Conservation (phyloP, 495 filamentous ascomycete genomes). For the Penicillium coprophilum region DNA sequence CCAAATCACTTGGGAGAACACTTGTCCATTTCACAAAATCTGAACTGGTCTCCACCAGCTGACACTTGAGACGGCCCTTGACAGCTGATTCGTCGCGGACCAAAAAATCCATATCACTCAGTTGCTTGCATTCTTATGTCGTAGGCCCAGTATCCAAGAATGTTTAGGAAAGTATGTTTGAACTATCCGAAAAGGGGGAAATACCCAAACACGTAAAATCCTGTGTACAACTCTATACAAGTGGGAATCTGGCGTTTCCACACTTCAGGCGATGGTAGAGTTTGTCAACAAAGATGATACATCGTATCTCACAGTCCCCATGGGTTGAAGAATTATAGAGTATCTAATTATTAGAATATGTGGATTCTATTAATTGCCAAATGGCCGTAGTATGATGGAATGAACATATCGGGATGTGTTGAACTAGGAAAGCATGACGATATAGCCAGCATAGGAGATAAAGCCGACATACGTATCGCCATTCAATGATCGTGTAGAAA, state of each 20-base stretch:
- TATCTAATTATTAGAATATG: background rate
- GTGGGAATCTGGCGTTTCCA: too few species aligned
- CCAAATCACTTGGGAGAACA: background rate
- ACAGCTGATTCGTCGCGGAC: slow-evolving; percentile 6
- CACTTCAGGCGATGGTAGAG: too few species aligned
- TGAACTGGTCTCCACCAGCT: slow-evolving; percentile 5
- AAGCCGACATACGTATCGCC: background rate
- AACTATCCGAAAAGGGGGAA: background rate
- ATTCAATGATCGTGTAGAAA: background rate
- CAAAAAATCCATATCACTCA: background rate
- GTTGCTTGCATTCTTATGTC: background rate
- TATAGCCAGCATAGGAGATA: background rate
- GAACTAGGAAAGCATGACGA: background rate
- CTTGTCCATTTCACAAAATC: slow-evolving; percentile 6
- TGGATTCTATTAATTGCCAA: background rate
- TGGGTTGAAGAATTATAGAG: background rate
- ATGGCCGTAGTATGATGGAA: background rate
- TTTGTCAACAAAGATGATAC: too few species aligned
- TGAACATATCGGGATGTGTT: too few species aligned
- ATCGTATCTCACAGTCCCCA: background rate
- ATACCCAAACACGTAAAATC: background rate
- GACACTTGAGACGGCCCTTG: background rate
- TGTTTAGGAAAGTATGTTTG: background rate
- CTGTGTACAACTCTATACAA: too few species aligned
- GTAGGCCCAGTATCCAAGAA: background rate